Evolutionary conservation across 208 protist species (phyloP), one percentile per base, ranked within the genome.

Genomic region (Crithidia fasciculata): DNA sequence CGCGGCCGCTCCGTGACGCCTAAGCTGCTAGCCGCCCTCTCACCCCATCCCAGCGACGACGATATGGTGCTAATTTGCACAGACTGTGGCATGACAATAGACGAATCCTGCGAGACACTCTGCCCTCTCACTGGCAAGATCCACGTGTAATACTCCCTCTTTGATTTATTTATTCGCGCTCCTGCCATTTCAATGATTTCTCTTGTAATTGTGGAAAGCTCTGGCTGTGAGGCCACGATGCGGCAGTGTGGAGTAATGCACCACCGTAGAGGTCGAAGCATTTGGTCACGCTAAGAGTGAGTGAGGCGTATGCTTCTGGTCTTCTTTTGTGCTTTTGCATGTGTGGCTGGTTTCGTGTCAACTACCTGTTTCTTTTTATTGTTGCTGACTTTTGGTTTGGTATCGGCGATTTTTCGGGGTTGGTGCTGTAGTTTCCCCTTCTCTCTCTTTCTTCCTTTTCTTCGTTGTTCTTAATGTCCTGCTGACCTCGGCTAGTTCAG

Each of bases 61-160:
- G 78, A 90, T 10, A 72, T 90, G 15, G 83, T 90, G 15, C 76
- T 93, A 10, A 74, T 84, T 54, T 93, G 85, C 69, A 72, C 78
- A 12, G 88, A 93, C 65, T 93, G 88, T 55, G 85, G 85, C 8
- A 62, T 68, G 41, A 77, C 83, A 18, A 93, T 93, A 39, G 39
- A 55, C 15, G 83, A 90, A 39, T 53, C 66, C 28, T 61, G 50
- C 19, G 56, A 53, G 18, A 56, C 8, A 0, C 18, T 88, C n/a
- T 93, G 85, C 69, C 83, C 88, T 8, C 47, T 93, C 16, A 85
- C 88, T 1, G 83, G 76, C 9, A 85, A 86, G 63, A 52, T 84
- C 2, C 85, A 93, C 71, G 52, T 60, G 16, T 91, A 57, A 78
- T 40, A 19, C 8, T 15, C 8, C 9, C 45, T 61, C 13, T 61